Percentiles rank a stretch among this genome's conserved stretches.
phyloP scores from a whole-genome alignment of 2,329 filamentous ascomycete species.

The Sclerotinia subarctica region DNA sequence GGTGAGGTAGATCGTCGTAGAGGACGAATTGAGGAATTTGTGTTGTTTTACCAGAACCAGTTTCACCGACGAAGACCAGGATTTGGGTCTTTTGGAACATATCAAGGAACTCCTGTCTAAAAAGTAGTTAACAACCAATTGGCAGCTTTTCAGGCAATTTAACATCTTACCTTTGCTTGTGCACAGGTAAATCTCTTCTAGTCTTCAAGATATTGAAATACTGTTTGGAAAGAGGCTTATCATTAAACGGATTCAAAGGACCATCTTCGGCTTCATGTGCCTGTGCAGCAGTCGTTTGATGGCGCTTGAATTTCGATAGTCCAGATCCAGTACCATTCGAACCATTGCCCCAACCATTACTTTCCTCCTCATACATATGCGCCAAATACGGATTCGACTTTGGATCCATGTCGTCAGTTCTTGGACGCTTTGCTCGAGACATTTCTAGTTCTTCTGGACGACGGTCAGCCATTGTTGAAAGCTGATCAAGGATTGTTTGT shows the following conservation, averaged over 20 bases:
- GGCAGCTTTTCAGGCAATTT: neutral
- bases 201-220: slow-evolving; percentile 89
- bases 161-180: slow-evolving; percentile 71
- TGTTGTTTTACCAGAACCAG: slow-evolving; percentile 97
- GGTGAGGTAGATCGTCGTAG: slow-evolving; percentile 90
- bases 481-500: slow-evolving; percentile 24
- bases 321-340: slow-evolving; percentile 40
- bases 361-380: slow-evolving; percentile 68
- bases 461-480: slow-evolving; percentile 51
- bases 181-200: slow-evolving; percentile 82
- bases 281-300: slow-evolving; percentile 74
- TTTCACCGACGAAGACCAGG: slow-evolving; percentile 97
- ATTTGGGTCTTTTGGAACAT: slow-evolving; percentile 94
- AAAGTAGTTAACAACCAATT: slow-evolving; percentile 25
- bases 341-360: slow-evolving; percentile 36
- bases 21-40: slow-evolving; percentile 99
- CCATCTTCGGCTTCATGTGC: slow-evolving; percentile 74
- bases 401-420: slow-evolving; percentile 46
- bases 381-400: slow-evolving; percentile 83
- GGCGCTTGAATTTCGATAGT: slow-evolving; percentile 60
- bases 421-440: slow-evolving; percentile 47
- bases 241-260: slow-evolving; percentile 82
- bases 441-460: slow-evolving; percentile 50
- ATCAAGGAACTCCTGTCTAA: slow-evolving; percentile 83
- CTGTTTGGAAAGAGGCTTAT: slow-evolving; percentile 68